Evolutionary conservation across 1,284 basidiomycete species (phyloP).

Genomic region (Clitocybe nebularis): DNA sequence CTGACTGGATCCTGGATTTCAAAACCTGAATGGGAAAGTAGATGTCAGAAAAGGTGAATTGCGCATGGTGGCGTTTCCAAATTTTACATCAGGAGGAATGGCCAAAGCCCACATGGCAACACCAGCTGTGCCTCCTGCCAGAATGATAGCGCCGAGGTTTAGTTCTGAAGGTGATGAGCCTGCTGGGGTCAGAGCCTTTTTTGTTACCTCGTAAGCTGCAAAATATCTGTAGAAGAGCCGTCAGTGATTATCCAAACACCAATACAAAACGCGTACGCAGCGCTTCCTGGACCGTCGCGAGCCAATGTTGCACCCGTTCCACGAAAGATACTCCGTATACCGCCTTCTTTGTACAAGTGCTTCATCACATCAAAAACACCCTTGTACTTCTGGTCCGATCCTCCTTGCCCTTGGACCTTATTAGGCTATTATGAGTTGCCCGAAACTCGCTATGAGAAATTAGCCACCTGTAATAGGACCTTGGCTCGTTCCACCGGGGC

Average conservation of each 20-base stretch:
- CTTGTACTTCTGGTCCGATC: conserved; percentile 72
- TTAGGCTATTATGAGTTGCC: conserved; percentile 6
- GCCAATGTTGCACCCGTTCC: conserved; percentile 91
- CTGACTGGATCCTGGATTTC: conserved; percentile 97
- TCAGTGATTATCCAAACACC: conserved; percentile 3
- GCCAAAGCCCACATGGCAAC: conserved; percentile 97
- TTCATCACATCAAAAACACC: conserved; percentile 91
- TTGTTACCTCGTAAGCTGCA: conserved; percentile 93
- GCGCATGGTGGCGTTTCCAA: background rate
- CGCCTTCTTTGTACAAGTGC: conserved; percentile 94
- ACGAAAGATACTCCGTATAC: conserved; percentile 88
- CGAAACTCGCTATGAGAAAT: too few species aligned
- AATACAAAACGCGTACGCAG: conserved; percentile 64
- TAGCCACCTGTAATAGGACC: conserved; percentile 82
- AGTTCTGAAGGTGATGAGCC: conserved; percentile 77
- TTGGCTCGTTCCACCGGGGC: conserved; percentile 98
- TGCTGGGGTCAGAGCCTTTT: conserved; percentile 79
- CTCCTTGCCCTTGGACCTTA: conserved; percentile 87
- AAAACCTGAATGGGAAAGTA: conserved; percentile 60
- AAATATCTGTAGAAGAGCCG: conserved; percentile 70
- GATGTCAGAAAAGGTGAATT: background rate
- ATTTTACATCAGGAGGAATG: conserved; percentile 88
- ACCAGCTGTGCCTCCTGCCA: conserved; percentile 93
- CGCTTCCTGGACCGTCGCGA: conserved; percentile 94
- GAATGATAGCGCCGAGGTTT: conserved; percentile 83